Evolutionary conservation across 1,139 yeast species (phyloP), one percentile per base, ranked within the genome.

Genomic region (Cylindricascospora bacillispora): DNA sequence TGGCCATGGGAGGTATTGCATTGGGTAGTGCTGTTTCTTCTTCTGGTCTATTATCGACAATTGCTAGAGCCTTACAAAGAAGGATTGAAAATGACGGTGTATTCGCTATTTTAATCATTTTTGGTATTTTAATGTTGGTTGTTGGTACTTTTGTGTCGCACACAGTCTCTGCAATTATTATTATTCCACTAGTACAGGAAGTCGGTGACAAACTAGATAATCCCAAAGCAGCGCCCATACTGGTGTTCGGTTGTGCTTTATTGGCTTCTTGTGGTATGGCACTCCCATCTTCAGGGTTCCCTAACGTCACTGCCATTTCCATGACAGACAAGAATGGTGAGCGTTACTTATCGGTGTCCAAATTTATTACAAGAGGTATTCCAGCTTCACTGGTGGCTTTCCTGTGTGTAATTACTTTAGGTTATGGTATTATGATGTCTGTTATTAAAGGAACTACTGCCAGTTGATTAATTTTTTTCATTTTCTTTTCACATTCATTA

Each of bases 1-100:
- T 77, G 37, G 85, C 85, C 3, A 76, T 76, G 83, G 86, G 86
- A 30, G 83, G 85, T 44, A 67, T 78, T 25, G 79, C 83, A 2
- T 59, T 77, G 31, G 85, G 86, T 44, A 73, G 72, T 39, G 82
- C 82, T 1, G 83, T 77, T 9, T 68, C 79, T 0, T 70, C 79
- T 2, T 74, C 81, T 2, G 86, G 86, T 1, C 58, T 77, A 38
- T 59, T 77, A 35, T 60, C 70, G 1, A 73, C 80, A 1, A 73
- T 77, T 38, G 83, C 85, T 0, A 49, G 58, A 6, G 57, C 68
- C 0, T 63, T 77, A 36, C 77, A 73, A 40, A 59, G 51, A 13
- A 65, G 67, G 47, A 74, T 76, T 19, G 64, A 65, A 44, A 66
- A 63, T 26, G 72, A 69, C 38, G 65, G 73, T 9, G 54, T 74